These are phyloP conservation scores for Phialocephala sp. DNA, from an alignment of 2,329 filamentous ascomycete genomes.

Conservation along the genomic window DNA sequence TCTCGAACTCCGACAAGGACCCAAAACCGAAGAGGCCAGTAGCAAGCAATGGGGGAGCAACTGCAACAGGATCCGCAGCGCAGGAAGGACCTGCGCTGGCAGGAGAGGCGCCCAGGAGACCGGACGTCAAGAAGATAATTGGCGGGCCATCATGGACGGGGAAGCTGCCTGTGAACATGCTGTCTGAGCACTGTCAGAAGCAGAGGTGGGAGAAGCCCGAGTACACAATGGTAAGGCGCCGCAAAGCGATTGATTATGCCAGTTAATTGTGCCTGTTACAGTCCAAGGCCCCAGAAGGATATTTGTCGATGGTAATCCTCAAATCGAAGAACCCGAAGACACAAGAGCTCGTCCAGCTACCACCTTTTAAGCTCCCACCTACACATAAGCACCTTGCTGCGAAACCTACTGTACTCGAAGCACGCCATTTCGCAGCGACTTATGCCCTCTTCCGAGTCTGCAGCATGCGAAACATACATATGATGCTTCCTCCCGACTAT, in stretches of 20 bases:
- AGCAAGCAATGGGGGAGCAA: conserved; percentile 21
- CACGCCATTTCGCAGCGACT: conserved; percentile 89
- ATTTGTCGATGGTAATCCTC: conserved; percentile 81
- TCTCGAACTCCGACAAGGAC: conserved; percentile 63
- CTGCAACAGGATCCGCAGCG: conserved; percentile 29
- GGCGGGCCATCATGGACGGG: conserved; percentile 97
- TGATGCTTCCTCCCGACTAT: conserved; percentile 90
- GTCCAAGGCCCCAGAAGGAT: conserved; percentile 74
- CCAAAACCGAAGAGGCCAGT: conserved; percentile 42
- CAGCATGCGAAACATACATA: conserved; percentile 95
- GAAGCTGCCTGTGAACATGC: conserved; percentile 90
- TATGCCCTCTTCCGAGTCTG: conserved; percentile 91
- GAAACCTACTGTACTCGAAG: conserved; percentile 84
- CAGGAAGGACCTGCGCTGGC: conserved; percentile 37
- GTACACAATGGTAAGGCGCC: conserved; percentile 72
- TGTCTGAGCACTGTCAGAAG: conserved; percentile 94
- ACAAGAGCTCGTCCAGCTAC: conserved; percentile 73
- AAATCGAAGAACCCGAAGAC: conserved; percentile 81
- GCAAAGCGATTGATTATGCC: too few relatives aligned
- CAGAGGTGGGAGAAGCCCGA: conserved; percentile 95
- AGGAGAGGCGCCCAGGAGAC: conserved; percentile 49
- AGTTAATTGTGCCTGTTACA: conserved; percentile 34
- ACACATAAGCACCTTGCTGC: conserved; percentile 77
- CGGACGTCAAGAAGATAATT: conserved; percentile 79
- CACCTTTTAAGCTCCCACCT: conserved; percentile 81